Percentiles rank a stretch among this genome's conserved stretches.
Evolutionary conservation across 1,284 basidiomycete species (phyloP).

Genomic region (Ceratobasidium sp.): DNA sequence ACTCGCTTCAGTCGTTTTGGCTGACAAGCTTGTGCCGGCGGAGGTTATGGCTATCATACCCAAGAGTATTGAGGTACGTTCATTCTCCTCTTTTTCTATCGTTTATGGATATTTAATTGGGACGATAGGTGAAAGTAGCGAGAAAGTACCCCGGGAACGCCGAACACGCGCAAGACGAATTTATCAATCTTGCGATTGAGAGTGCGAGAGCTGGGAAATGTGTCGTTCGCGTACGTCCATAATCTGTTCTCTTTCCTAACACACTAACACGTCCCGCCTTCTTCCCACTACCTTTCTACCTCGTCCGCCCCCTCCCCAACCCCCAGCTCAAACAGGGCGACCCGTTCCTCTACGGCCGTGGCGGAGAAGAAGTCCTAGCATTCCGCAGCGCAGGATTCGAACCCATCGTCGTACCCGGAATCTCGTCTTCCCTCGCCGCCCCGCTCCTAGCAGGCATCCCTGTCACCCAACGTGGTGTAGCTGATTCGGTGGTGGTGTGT

Average conservation of each 20-base stretch:
- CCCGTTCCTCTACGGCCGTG: constrained; percentile 93
- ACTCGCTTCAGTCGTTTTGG: constrained; percentile 87
- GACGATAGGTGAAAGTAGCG: constrained; percentile 72
- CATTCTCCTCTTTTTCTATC: neutral
- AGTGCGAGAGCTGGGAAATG: constrained; percentile 84
- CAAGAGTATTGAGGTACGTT: constrained; percentile 71
- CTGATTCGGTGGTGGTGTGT: constrained; percentile 90
- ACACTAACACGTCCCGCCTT: too few species aligned
- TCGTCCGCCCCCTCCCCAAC: too few species aligned
- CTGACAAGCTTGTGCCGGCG: constrained; percentile 95
- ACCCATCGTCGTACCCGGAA: constrained; percentile 88
- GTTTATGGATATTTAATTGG: neutral
- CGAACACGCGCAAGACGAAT: constrained; percentile 92
- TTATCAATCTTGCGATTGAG: constrained; percentile 91
- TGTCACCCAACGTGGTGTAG: constrained; percentile 94
- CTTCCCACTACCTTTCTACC: too few species aligned
- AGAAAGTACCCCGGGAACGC: constrained; percentile 98
- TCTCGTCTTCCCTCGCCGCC: constrained; percentile 89
- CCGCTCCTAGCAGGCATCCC: constrained; percentile 93
- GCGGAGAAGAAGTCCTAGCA: constrained; percentile 94
- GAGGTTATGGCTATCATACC: constrained; percentile 91
- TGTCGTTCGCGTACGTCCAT: constrained; percentile 92
- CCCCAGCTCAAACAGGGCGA: constrained; percentile 98
- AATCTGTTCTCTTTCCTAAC: too few species aligned
- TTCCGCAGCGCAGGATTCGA: constrained; percentile 90